Percentiles rank a stretch among this genome's conserved stretches.
phyloP scores from a whole-genome alignment of 768 basidiomycete genomes.

The Mycena leptocephala region DNA sequence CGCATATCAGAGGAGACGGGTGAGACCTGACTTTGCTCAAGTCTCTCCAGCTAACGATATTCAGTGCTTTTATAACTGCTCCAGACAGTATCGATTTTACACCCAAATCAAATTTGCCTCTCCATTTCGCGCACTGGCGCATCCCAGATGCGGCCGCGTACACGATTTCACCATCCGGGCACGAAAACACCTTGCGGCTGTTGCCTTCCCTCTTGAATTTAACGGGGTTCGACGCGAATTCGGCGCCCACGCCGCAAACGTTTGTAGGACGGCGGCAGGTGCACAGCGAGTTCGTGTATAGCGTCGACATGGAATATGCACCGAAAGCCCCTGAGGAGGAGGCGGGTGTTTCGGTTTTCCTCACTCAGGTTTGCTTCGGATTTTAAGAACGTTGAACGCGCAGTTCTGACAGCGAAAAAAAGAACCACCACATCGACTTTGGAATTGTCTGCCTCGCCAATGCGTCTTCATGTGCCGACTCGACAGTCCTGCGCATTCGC shows the following conservation, averaged over 20 bases:
- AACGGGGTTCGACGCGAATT: constrained; percentile 46
- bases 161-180: constrained; percentile 37
- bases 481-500: constrained; percentile 24
- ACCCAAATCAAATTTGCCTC: constrained; percentile 38
- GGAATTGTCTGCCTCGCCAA: constrained; percentile 28
- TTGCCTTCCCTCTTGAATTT: constrained; percentile 46
- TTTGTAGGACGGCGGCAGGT: constrained; percentile 51
- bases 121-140: constrained; percentile 49
- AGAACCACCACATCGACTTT: constrained; percentile 37
- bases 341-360: constrained; percentile 49
- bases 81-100: constrained; percentile 43
- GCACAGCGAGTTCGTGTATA: constrained; percentile 46
- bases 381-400: neutral
- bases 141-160: constrained; percentile 43
- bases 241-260: constrained; percentile 44
- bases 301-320: constrained; percentile 41
- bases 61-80: constrained; percentile 36
- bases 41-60: neutral
- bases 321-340: constrained; percentile 44
- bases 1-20: constrained; percentile 25
- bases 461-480: constrained; percentile 8
- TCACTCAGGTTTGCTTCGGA: constrained; percentile 39
- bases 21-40: neutral
- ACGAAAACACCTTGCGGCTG: constrained; percentile 41
- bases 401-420: neutral